Conservation (phyloP, 305 asterid species). For the Ilex paraguariensis region DNA sequence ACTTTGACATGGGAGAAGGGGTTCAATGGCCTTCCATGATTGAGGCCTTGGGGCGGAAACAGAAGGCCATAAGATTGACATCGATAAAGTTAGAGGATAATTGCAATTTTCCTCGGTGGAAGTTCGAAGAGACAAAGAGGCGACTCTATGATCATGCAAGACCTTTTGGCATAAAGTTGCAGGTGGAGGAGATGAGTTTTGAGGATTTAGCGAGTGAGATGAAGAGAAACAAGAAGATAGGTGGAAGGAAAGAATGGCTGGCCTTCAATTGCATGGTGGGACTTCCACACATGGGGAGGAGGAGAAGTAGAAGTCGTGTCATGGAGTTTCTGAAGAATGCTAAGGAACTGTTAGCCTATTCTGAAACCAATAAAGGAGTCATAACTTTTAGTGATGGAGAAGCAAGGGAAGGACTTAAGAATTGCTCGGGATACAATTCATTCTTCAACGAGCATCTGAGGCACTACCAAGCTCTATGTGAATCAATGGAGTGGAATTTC, state of each 20-base stretch:
- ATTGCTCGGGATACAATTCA: conserved; percentile 21
- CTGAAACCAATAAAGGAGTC: conserved; percentile 29
- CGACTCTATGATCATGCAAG: conserved; percentile 46
- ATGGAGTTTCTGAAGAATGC: conserved; percentile 40
- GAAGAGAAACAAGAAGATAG: conserved; percentile 25
- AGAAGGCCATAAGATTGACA: conserved; percentile 39
- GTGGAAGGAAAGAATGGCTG: conserved; percentile 38
- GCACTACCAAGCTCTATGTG: conserved; percentile 51
- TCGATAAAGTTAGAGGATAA: conserved; percentile 37
- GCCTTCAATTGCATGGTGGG: conserved; percentile 72
- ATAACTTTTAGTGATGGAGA: conserved; percentile 67
- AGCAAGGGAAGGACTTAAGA: conserved; percentile 20
- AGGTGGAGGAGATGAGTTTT: conserved; percentile 36
- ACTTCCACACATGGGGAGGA: conserved; percentile 69
- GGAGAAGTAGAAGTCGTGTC: conserved; percentile 28
- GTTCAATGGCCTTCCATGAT: conserved; percentile 54
- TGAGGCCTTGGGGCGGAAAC: conserved; percentile 36
- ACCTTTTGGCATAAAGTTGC: conserved; percentile 32
- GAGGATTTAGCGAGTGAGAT: conserved; percentile 35
- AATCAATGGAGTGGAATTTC: conserved; percentile 56
- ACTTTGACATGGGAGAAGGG: conserved; percentile 44
- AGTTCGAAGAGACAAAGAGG: conserved; percentile 45
- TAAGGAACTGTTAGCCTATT: conserved; percentile 24
- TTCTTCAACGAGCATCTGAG: conserved; percentile 36
- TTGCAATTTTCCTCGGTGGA: conserved; percentile 21